These are phyloP conservation scores for Colletotrichum gloeosporioides DNA, from an alignment of 2,329 filamentous ascomycete genomes.

Conservation along the genomic window DNA sequence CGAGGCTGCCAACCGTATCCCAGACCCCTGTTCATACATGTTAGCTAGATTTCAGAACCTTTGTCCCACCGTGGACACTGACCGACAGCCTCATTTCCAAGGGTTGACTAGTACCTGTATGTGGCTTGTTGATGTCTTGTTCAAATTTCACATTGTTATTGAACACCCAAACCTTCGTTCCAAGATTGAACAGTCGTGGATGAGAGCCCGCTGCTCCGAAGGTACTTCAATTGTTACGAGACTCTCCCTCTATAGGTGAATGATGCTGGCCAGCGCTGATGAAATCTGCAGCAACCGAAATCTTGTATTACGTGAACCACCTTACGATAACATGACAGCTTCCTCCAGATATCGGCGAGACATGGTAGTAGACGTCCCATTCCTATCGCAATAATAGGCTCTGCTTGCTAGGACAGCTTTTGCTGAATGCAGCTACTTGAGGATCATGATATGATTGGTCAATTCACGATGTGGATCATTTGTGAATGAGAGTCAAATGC, in stretches of 20 bases:
- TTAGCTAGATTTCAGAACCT: not conserved
- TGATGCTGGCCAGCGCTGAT: not conserved
- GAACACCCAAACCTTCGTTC: not conserved
- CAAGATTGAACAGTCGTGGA: fast-evolving
- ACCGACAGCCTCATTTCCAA: not conserved
- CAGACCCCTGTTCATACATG: constrained; percentile 46
- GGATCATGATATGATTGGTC: not conserved
- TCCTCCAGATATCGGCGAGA: fast-evolving
- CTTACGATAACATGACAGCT: fast-evolving
- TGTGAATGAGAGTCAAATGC: not conserved
- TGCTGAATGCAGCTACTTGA: not conserved
- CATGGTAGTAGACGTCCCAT: not conserved
- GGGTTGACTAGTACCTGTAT: not conserved
- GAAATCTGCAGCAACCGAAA: not conserved
- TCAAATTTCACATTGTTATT: fast-evolving
- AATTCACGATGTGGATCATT: not conserved
- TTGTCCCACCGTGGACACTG: not conserved
- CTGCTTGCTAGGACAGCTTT: fast-evolving
- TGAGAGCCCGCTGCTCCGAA: not conserved
- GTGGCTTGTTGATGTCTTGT: not conserved
- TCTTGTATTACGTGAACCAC: not conserved
- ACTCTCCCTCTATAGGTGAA: not conserved
- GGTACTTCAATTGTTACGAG: too few relatives aligned
- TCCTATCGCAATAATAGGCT: not conserved
- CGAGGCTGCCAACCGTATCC: constrained; percentile 54